Evolutionary conservation across 495 filamentous ascomycete genomes (phyloP), one percentile per base, ranked within the genome.

Genomic region (Rhypophila decipiens): DNA sequence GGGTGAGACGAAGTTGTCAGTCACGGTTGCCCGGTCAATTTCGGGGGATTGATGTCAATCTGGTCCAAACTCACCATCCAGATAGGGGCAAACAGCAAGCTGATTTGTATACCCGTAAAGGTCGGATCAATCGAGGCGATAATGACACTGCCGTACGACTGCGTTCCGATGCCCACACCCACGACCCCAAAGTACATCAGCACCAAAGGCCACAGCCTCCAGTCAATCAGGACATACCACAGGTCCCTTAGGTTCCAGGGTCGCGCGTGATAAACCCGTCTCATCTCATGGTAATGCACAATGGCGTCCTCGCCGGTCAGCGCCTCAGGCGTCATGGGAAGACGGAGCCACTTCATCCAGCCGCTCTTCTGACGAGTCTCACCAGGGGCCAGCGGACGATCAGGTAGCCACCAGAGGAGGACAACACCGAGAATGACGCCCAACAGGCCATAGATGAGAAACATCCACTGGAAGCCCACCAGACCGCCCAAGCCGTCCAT

Each of bases 151-250:
- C 83, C 86, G 57, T 95, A 95, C 38, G 83, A 78, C 67, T 95
- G 88, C 2, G 88, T 85, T 34, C 89, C 89, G 43, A 94, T 93
- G 1, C 89, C 89, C 5, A 94, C 89, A 23, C 89, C 89, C 4
- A 96, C 89, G 8, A 95, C 89, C 13, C 89, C 89, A 64, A 96
- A 95, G 64, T 96, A 96, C 90, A 95, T 95, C 31, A 91, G 54
- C 8, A 84, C 72, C 44, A 96, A 62, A 0, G 89, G 89, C 84
- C 86, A 95, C 17, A 95, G 66, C 2, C 88, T 77, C 88, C 88
- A 95, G 62, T 96, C 89, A 31, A 80, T 69, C 19, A 95, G 66
- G 3, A 95, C 84, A 23, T 69, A 60, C 12, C 69, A 61, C 3
- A 96, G 70, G 49, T 95, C 86, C 37, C 65, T 74, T 31, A 85